These are phyloP conservation scores for Amaranthus hypochondriacus DNA, from an alignment of 148 eudicot species.

Conservation along the genomic window DNA sequence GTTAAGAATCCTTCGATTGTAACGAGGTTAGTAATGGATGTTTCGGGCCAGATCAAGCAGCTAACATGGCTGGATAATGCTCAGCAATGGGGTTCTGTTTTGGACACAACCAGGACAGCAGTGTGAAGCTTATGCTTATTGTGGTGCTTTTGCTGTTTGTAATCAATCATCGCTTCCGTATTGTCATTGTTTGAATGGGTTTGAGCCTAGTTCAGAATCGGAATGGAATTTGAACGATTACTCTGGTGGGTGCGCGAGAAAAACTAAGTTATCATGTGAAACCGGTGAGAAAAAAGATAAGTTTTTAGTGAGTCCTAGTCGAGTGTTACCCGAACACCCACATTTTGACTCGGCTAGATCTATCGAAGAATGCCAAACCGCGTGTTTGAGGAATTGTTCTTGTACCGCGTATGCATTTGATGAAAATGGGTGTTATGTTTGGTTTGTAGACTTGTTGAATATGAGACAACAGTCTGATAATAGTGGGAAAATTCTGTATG, in stretches of 20 bases:
- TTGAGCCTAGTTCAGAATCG: constrained; percentile 11
- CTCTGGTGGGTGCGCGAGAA: constrained; percentile 45
- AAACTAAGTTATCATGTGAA: constrained; percentile 27
- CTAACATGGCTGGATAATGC: constrained; percentile 32
- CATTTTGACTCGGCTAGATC: constrained; percentile 18
- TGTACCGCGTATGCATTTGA: constrained; percentile 49
- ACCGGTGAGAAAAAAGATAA: constrained; percentile 22
- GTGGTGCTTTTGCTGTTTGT: constrained; percentile 45
- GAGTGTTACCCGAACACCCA: constrained; percentile 33
- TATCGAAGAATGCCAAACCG: constrained; percentile 29
- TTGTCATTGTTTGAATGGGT: constrained; percentile 42
- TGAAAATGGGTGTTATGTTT: constrained; percentile 31
- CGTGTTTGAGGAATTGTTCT: constrained; percentile 40
- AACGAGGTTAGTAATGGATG: constrained; percentile 46
- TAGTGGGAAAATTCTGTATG: constrained; percentile 28
- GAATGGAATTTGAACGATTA: constrained; percentile 41
- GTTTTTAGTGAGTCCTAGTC: constrained; percentile 19
- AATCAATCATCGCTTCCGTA: constrained; percentile 26
- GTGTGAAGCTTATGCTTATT: constrained; percentile 43
- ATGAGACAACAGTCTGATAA: constrained; percentile 35
- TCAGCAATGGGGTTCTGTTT: constrained; percentile 42
- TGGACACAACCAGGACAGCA: constrained; percentile 53
- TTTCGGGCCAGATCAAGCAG: constrained; percentile 43
- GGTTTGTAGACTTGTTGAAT: constrained; percentile 37
- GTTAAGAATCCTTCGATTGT: constrained; percentile 28